Conservation (phyloP, 352 stramenopile species). For the Globisporangium radiosum region DNA sequence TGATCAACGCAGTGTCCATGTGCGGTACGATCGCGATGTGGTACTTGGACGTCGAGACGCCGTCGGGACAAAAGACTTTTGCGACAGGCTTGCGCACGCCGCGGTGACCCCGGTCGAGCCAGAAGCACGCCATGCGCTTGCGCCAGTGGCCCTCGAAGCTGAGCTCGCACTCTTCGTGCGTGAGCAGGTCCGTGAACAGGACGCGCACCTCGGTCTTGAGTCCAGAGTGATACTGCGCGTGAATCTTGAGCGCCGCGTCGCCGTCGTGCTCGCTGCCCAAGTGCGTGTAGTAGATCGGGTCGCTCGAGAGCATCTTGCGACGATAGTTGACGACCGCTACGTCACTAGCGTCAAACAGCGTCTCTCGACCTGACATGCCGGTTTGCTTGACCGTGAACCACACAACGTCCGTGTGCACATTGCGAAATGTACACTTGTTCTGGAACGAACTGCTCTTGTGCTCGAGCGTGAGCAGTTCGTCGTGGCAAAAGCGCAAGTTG, state of each 20-base stretch:
- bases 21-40: conserved; percentile 20
- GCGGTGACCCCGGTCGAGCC: conserved; percentile 1
- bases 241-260: conserved; percentile 1
- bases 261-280: not conserved
- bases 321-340: conserved; percentile 1
- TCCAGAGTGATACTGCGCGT: not conserved
- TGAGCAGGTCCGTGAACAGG: not conserved
- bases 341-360: not conserved
- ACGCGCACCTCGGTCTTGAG: not conserved
- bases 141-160: conserved; percentile 5
- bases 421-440: not conserved
- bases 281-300: not conserved
- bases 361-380: not conserved
- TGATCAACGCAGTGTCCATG: conserved; percentile 21
- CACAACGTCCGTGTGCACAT: not conserved
- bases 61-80: not conserved
- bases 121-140: conserved; percentile 1
- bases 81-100: not conserved
- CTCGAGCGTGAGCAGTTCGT: not conserved
- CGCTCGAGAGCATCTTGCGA: not conserved
- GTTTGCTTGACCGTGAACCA: not conserved
- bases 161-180: not conserved
- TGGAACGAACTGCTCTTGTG: not conserved
- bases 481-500: not conserved
- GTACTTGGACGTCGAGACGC: conserved; percentile 7